A percentile compares a stretch with the other conserved stretches of the same genome.
Evolutionary conservation across 2,329 filamentous ascomycete genomes (phyloP).

Genomic region (Pestalotiopsis sp.): DNA sequence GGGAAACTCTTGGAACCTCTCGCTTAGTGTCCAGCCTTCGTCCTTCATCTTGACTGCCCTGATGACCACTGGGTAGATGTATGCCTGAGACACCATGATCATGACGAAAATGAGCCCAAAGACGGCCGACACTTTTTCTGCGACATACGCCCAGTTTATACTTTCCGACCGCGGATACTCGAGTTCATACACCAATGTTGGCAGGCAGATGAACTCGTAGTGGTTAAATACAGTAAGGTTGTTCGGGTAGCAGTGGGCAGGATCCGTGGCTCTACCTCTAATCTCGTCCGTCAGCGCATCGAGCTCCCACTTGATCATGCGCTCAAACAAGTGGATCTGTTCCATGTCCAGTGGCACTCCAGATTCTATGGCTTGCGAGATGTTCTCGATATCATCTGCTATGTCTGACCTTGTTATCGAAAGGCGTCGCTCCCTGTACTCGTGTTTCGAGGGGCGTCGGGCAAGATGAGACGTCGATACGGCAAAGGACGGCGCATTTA

Average conservation of each 20-base stretch:
- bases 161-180: slow-evolving; percentile 69
- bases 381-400: slow-evolving; percentile 54
- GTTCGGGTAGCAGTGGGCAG: slow-evolving; percentile 59
- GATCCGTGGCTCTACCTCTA: slow-evolving; percentile 57
- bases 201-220: slow-evolving; percentile 72
- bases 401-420: slow-evolving; percentile 34
- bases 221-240: slow-evolving; percentile 68
- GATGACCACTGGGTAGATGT: slow-evolving; percentile 74
- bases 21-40: slow-evolving; percentile 56
- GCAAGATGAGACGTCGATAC: slow-evolving; percentile 47
- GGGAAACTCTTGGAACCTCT: slow-evolving; percentile 68
- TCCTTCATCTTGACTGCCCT: slow-evolving; percentile 68
- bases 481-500: slow-evolving; percentile 39
- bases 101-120: slow-evolving; percentile 76
- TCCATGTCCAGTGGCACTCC: slow-evolving; percentile 58
- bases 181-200: slow-evolving; percentile 77
- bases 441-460: slow-evolving; percentile 38
- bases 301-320: slow-evolving; percentile 68
- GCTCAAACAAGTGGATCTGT: slow-evolving; percentile 63
- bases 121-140: slow-evolving; percentile 69
- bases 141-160: slow-evolving; percentile 74
- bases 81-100: slow-evolving; percentile 75
- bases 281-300: slow-evolving; percentile 64
- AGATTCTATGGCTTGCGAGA: slow-evolving; percentile 63
- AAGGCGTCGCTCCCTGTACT: slow-evolving; percentile 41